Evolutionary conservation across 2,329 filamentous ascomycete species (phyloP).

Genomic region (Trichoderma guizhouense): DNA sequence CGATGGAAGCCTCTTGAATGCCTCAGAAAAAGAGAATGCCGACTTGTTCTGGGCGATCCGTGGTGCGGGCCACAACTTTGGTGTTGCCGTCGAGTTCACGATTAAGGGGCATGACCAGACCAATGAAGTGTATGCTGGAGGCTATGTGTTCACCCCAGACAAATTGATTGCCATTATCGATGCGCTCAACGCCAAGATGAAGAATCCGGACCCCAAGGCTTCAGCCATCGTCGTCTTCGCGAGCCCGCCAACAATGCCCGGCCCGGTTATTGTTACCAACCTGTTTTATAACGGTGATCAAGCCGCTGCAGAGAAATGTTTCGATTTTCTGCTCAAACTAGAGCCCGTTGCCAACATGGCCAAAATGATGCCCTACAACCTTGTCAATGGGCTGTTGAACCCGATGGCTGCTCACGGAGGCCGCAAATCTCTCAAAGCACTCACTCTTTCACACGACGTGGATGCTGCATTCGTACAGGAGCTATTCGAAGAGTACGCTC

Average conservation of each 20-base stretch:
- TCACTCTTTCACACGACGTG: conserved; percentile 41
- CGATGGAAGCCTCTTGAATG: conserved; percentile 33
- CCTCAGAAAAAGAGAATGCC: conserved; percentile 38
- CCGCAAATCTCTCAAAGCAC: conserved; percentile 37
- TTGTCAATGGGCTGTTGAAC: conserved; percentile 35
- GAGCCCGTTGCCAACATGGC: conserved; percentile 35
- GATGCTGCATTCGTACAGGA: conserved; percentile 3
- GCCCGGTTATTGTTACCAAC: conserved; percentile 16
- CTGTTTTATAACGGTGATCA: conserved; percentile 28
- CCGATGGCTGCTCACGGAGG: conserved; percentile 32
- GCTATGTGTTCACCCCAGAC: conserved; percentile 27
- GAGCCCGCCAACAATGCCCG: background rate
- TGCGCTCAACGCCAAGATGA: conserved; percentile 22
- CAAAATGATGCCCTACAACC: conserved; percentile 37
- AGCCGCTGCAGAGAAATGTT: conserved; percentile 35
- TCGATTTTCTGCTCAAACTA: conserved; percentile 34
- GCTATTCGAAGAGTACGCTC: conserved; percentile 26
- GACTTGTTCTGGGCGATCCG: conserved; percentile 50
- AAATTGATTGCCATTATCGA: conserved; percentile 27
- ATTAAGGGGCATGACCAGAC: conserved; percentile 28
- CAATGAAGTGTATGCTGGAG: conserved; percentile 31
- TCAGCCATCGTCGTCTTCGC: conserved; percentile 32
- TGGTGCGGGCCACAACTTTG: conserved; percentile 46
- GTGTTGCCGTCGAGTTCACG: conserved; percentile 39
- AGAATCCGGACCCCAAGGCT: conserved; percentile 24